A percentile compares a stretch with the other conserved stretches of the same genome.
Conservation (phyloP, 1,284 basidiomycete genomes). For the Violaceomyces palustris region DNA sequence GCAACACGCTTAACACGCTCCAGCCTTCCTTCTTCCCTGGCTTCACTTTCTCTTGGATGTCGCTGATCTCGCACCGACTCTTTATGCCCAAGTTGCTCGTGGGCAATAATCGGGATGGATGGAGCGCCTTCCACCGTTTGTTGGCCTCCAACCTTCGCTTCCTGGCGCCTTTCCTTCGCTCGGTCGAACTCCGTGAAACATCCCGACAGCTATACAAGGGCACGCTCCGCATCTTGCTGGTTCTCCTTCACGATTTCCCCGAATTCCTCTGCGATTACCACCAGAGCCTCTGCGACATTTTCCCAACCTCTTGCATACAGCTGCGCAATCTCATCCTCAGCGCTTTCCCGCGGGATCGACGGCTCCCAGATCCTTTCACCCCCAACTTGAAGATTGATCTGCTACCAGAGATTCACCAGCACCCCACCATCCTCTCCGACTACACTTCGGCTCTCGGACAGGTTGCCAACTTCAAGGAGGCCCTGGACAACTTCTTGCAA, state of each 20-base stretch:
- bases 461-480: conserved; percentile 55
- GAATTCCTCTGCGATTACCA: conserved; percentile 97
- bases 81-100: conserved; percentile 94
- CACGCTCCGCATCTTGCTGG: conserved; percentile 82
- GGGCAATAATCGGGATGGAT: conserved; percentile 80
- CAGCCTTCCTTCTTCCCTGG: conserved; percentile 96
- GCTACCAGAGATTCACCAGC: conserved; percentile 79
- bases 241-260: conserved; percentile 96
- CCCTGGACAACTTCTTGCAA: conserved; percentile 23
- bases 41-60: conserved; percentile 98
- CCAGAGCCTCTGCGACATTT: conserved; percentile 86
- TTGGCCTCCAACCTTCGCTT: conserved; percentile 90
- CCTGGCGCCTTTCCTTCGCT: conserved; percentile 81
- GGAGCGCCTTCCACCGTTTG: conserved; percentile 92
- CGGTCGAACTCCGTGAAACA: conserved; percentile 71
- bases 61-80: conserved; percentile 85
- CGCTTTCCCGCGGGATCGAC: conserved; percentile 78
- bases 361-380: conserved; percentile 75
- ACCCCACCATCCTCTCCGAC: conserved; percentile 85
- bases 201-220: conserved; percentile 88
- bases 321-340: conserved; percentile 93
- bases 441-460: conserved; percentile 71
- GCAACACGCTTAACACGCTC: conserved; percentile 90
- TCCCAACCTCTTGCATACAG: conserved; percentile 89
- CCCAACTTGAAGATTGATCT: conserved; percentile 58